phyloP scores from a whole-genome alignment of 768 basidiomycete species.

The Agaricus blazei region DNA sequence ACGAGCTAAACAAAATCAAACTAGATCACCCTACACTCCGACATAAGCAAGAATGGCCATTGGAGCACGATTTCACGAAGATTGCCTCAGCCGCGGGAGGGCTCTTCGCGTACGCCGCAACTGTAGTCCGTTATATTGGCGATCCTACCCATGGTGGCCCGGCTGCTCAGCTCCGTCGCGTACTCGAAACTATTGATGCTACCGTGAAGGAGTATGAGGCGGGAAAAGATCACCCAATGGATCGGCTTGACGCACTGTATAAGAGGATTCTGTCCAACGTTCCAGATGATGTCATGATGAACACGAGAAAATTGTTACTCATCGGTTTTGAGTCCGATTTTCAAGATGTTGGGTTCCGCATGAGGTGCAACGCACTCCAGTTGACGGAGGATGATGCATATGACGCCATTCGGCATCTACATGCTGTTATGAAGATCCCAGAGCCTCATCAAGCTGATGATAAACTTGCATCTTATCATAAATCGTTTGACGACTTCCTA shows the following conservation, averaged over 20 bases:
- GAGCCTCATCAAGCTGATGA: background rate
- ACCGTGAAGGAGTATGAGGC: too few species aligned
- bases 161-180: background rate
- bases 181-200: background rate
- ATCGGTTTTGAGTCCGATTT: too few species aligned
- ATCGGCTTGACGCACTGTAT: background rate
- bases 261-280: background rate
- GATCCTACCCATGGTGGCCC: slow-evolving; percentile 1
- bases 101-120: slow-evolving; percentile 21
- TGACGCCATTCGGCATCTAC: background rate
- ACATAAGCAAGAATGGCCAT: too few species aligned
- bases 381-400: background rate
- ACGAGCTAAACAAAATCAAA: too few species aligned
- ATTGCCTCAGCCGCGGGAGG: slow-evolving; percentile 18
- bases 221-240: background rate
- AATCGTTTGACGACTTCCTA: background rate
- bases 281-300: background rate
- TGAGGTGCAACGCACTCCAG: background rate
- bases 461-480: background rate
- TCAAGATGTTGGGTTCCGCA: too few species aligned
- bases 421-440: background rate
- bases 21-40: too few species aligned
- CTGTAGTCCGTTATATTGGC: slow-evolving; percentile 18
- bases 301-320: background rate
- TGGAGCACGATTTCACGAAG: background rate